Percentiles rank a stretch among this genome's conserved stretches.
Evolutionary conservation across 805 yeast genomes (phyloP).

Genomic region (Ogataea pini): DNA sequence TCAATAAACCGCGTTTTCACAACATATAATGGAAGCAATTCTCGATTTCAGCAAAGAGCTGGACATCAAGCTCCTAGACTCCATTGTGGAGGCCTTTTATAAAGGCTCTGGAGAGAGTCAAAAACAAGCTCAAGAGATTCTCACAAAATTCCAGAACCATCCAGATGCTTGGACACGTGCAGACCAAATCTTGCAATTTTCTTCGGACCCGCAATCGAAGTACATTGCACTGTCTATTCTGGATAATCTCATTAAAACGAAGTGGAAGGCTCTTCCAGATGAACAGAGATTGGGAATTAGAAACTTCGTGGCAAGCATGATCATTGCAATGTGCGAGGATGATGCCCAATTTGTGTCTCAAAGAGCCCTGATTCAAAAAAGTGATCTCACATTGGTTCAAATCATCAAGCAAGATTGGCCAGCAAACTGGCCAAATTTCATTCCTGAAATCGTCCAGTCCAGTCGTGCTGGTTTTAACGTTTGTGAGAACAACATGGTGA

Average conservation of each 20-base stretch:
- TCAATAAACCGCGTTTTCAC: not conserved
- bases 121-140: conserved; percentile 66
- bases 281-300: conserved; percentile 92
- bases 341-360: conserved; percentile 69
- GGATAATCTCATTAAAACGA: conserved; percentile 84
- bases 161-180: conserved; percentile 96
- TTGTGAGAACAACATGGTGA: conserved; percentile 96
- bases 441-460: conserved; percentile 87
- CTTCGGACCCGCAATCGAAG: conserved; percentile 82
- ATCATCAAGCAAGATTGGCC: conserved; percentile 99
- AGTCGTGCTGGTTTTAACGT: conserved; percentile 86
- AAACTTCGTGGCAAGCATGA: conserved; percentile 91
- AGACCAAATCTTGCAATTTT: conserved; percentile 79
- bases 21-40: conserved; percentile 69
- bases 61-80: conserved; percentile 78
- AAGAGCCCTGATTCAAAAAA: conserved; percentile 85
- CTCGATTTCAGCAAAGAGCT: conserved; percentile 84
- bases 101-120: conserved; percentile 75
- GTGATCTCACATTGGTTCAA: conserved; percentile 91
- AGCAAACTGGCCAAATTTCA: conserved; percentile 94
- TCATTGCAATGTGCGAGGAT: conserved; percentile 85
- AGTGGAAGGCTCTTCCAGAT: conserved; percentile 91
- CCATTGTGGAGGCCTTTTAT: conserved; percentile 82
- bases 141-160: conserved; percentile 85
- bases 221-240: conserved; percentile 88